These are phyloP conservation scores for Whalleya microplaca DNA, from an alignment of 2,329 filamentous ascomycete species.

Conservation along the genomic window DNA sequence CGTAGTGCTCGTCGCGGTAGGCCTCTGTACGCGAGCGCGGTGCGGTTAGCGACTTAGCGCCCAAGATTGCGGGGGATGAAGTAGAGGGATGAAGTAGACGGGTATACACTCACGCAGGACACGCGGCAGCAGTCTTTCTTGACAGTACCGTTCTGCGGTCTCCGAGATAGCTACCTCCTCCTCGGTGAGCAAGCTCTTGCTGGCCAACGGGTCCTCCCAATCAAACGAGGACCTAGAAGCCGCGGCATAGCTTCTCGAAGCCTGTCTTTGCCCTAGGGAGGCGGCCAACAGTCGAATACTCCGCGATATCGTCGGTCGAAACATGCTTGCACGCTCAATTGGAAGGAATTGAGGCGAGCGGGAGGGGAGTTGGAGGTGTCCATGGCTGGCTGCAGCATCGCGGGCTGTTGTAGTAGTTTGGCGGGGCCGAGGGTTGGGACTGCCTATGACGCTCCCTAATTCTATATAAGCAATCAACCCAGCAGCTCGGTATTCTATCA, in stretches of 20 bases:
- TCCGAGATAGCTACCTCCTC: constrained; percentile 90
- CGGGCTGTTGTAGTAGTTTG: constrained; percentile 2
- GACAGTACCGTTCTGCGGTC: constrained; percentile 91
- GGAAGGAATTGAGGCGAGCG: constrained; percentile 12
- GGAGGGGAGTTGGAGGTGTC: constrained; percentile 6
- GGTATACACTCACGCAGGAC: constrained; percentile 75
- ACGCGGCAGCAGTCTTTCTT: constrained; percentile 83
- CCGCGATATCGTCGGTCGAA: constrained; percentile 30
- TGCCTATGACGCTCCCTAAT: not conserved
- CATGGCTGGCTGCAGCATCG: constrained; percentile 12
- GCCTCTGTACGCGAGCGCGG: constrained; percentile 30
- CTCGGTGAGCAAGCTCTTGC: constrained; percentile 78
- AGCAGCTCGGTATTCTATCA: too few relatives aligned
- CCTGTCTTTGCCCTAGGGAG: constrained; percentile 18
- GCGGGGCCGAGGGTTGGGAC: constrained; percentile 11
- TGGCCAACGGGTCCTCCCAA: constrained; percentile 87
- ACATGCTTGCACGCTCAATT: constrained; percentile 29
- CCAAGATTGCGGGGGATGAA: not conserved
- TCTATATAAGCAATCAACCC: too few relatives aligned
- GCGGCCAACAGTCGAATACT: constrained; percentile 21
- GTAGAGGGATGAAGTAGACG: not conserved
- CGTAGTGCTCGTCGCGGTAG: constrained; percentile 82
- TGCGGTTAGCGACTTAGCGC: constrained; percentile 14
- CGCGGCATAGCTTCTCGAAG: constrained; percentile 35
- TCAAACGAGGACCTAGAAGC: constrained; percentile 61